Conservation (phyloP, 108 stramenopile species). For the Poteriospumella lacustris region DNA sequence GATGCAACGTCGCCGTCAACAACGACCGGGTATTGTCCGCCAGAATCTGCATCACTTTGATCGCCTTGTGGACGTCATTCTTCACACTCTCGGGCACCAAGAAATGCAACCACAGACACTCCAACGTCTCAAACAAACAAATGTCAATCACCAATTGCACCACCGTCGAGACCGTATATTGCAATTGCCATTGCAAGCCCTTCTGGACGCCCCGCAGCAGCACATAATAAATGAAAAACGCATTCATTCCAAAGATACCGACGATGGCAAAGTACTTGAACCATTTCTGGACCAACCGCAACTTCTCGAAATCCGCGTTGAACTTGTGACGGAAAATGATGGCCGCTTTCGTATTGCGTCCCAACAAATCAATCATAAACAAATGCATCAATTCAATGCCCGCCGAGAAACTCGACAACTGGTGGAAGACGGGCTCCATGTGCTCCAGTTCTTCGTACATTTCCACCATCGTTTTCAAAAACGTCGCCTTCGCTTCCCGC, state of each 20-base stretch:
- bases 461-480: too few species aligned
- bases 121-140: not conserved
- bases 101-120: not conserved
- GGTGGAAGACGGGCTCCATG: too few species aligned
- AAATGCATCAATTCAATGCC: too few species aligned
- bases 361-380: too few species aligned
- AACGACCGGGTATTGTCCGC: not conserved
- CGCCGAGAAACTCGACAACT: too few species aligned
- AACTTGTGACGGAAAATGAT: too few species aligned
- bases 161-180: not conserved
- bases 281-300: too few species aligned
- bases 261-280: too few species aligned
- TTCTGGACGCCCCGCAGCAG: not conserved
- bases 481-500: too few species aligned
- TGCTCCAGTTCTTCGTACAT: too few species aligned
- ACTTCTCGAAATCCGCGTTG: too few species aligned
- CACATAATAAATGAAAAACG: not conserved
- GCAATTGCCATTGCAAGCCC: not conserved
- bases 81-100: not conserved
- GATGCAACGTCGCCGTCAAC: not conserved
- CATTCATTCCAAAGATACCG: constrained; percentile 1
- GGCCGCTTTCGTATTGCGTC: too few species aligned
- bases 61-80: not conserved
- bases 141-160: not conserved
- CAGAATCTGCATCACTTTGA: not conserved